Conservation (phyloP, 1,284 basidiomycete species). For the Apiotrichum veenhuisii region DNA sequence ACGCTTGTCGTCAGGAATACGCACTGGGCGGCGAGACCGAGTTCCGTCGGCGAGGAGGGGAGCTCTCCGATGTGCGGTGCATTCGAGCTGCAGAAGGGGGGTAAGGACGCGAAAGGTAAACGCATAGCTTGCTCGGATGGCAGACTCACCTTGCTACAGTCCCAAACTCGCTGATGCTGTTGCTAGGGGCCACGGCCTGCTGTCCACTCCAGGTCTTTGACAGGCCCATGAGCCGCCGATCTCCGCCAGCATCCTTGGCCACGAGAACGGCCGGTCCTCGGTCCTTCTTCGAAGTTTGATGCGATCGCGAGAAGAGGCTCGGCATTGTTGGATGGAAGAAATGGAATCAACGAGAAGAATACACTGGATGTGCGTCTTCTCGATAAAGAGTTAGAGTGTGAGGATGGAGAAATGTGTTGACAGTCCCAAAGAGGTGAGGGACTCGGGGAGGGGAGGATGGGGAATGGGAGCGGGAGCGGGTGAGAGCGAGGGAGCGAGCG, state of each 20-base stretch:
- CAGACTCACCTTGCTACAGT: conserved; percentile 13
- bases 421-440: no score
- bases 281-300: conserved; percentile 20
- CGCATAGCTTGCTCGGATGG: no score
- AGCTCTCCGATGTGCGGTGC: background rate
- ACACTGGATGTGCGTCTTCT: no score
- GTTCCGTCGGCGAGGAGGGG: conserved; percentile 3
- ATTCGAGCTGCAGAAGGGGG: background rate
- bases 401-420: no score
- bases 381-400: no score
- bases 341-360: no score
- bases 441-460: no score
- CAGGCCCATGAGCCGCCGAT: conserved; percentile 15
- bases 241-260: conserved; percentile 5
- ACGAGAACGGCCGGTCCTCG: conserved; percentile 17
- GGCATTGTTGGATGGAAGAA: conserved; percentile 12
- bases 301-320: conserved; percentile 24
- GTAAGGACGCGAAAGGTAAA: background rate
- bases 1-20: conserved; percentile 33
- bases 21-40: conserved; percentile 30
- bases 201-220: conserved; percentile 21
- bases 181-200: conserved; percentile 1
- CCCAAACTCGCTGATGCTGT: conserved; percentile 20
- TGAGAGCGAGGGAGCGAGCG: no score
- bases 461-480: no score